phyloP scores from a whole-genome alignment of 768 basidiomycete species.

The Tricholoma sp. region DNA sequence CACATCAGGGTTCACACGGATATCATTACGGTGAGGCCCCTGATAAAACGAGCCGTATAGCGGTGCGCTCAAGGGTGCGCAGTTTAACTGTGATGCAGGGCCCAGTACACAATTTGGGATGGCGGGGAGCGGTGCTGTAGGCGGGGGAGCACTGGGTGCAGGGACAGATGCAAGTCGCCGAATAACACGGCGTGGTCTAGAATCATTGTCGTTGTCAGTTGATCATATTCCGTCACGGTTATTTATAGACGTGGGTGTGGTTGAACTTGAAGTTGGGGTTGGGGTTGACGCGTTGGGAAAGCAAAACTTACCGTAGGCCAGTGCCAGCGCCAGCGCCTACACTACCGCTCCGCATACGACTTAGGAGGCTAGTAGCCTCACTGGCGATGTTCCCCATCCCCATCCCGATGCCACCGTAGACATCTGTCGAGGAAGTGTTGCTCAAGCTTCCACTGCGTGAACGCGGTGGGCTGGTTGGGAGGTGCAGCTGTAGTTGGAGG shows the following conservation, averaged over 20 bases:
- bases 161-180: slow-evolving; percentile 29
- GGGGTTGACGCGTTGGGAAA: slow-evolving; percentile 7
- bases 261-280: neutral
- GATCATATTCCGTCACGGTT: too few species aligned
- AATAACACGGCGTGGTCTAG: slow-evolving; percentile 36
- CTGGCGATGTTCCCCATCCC: slow-evolving; percentile 15
- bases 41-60: slow-evolving; percentile 3
- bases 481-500: slow-evolving; percentile 43
- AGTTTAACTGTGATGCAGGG: slow-evolving; percentile 4
- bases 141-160: slow-evolving; percentile 35
- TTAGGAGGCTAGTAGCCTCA: slow-evolving; percentile 39
- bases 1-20: neutral
- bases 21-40: neutral
- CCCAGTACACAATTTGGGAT: slow-evolving; percentile 20
- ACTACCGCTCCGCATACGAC: slow-evolving; percentile 56
- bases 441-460: slow-evolving; percentile 44
- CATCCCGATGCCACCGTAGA: slow-evolving; percentile 2
- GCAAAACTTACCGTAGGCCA: slow-evolving; percentile 20
- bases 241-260: neutral
- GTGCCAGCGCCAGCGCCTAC: slow-evolving; percentile 28
- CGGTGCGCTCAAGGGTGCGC: slow-evolving; percentile 7
- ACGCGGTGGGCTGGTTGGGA: slow-evolving; percentile 32
- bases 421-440: slow-evolving; percentile 7
- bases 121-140: slow-evolving; percentile 36
- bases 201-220: too few species aligned